Evolutionary conservation across 2,329 filamentous ascomycete genomes (phyloP).

Genomic region (Talaromyces marneffei): DNA sequence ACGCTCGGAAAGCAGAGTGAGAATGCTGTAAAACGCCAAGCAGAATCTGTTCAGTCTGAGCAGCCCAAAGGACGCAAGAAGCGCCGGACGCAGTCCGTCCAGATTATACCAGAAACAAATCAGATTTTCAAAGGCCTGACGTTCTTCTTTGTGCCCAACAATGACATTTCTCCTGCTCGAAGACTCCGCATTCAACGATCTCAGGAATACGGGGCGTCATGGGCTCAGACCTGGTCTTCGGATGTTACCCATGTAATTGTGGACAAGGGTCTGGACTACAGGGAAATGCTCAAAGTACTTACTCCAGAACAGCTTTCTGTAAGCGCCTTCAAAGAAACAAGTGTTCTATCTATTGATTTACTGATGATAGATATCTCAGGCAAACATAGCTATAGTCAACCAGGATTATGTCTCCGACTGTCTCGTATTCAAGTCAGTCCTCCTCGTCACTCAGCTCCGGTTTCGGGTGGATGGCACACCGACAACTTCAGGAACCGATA

Average conservation of each 20-base stretch:
- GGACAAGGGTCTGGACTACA: conserved; percentile 61
- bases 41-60: background rate
- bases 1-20: background rate
- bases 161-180: conserved; percentile 63
- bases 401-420: conserved; percentile 66
- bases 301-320: conserved; percentile 46
- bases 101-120: conserved; percentile 47
- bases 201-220: conserved; percentile 66
- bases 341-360: background rate
- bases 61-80: conserved; percentile 8
- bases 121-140: conserved; percentile 57
- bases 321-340: conserved; percentile 20
- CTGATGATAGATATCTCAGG: conserved; percentile 23
- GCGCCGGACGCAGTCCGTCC: conserved; percentile 34
- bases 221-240: conserved; percentile 54
- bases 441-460: conserved; percentile 55
- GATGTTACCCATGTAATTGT: conserved; percentile 73
- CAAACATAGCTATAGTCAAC: conserved; percentile 52
- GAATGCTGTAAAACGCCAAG: background rate
- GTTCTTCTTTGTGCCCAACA: conserved; percentile 76
- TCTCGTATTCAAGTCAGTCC: conserved; percentile 51
- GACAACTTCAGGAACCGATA: background rate
- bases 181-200: conserved; percentile 68
- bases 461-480: conserved; percentile 30
- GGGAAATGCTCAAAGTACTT: conserved; percentile 57